Evolutionary conservation across 2,329 filamentous ascomycete species (phyloP), one percentile per base, ranked within the genome.

Genomic region (Aplosporella prunicola): DNA sequence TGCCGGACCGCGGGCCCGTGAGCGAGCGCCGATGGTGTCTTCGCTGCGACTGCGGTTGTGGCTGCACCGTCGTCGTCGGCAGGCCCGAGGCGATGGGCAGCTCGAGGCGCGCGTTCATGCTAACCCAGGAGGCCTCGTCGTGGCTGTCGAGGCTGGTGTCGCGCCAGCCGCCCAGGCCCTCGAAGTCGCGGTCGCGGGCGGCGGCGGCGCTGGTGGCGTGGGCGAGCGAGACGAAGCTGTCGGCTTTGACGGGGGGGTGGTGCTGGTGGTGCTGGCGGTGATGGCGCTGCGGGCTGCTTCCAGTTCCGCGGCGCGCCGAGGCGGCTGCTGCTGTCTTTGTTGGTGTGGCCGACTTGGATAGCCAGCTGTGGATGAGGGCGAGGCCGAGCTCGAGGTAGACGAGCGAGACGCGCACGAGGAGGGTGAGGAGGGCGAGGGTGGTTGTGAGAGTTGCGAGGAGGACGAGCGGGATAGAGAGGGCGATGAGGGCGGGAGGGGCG

Each of bases 51-150:
- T 35, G 43, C 2, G 52, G 50, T n/a, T n/a, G n/a, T n/a, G n/a
- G n/a, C n/a, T n/a, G n/a, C n/a, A n/a, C n/a, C n/a, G n/a, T n/a
- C n/a, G n/a, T n/a, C n/a, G n/a, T n/a, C n/a, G n/a, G n/a, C n/a
- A n/a, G n/a, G n/a, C n/a, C n/a, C n/a, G 45, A 25, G 8, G 47
- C 49, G 11, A 52, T 47, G 4, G 62, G 61, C 1, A 65, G 44
- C 36, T 63, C 55, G 1, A 65, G 49, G 10, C 62, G 45, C n/a
- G 55, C 56, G 37, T 65, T 65, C 45, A 64, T 61, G 39, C 56
- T 54, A 47, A 64, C 58, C 62, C 62, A 67, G 9, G 62, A 35
- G 3, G 61, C 62, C 45, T 65, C 62, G 28, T 66, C 62, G 5
- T 62, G 60, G 1, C 58, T 55, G 17, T 56, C 56, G 9, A 52